Base-by-base conservation (phyloP, 2,329 filamentous ascomycete species). In the Neobulgaria alba region DNA sequence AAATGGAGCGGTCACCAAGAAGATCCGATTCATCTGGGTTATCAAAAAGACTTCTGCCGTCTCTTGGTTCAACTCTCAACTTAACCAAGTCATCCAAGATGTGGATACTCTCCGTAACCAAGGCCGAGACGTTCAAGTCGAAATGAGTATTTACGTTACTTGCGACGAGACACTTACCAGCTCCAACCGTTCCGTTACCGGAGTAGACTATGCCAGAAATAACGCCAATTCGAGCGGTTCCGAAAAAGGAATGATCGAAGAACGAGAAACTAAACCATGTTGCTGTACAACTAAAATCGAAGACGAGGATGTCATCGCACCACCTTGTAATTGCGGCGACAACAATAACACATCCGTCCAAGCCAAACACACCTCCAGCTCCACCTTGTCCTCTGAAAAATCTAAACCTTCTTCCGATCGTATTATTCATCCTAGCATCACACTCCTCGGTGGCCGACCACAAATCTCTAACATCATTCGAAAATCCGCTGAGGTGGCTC, bases 1-100 rank as follows among this genome's bases (percentile, higher is more conserved):
- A 26, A 7, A 7, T 12, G 23, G 23, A 7, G 23, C 23, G 7
- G 23, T 26, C 26, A 18, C 31, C 30, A 8, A 33, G 21, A 12
- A 37, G 33, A 36, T 40, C 30, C 67, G 68, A 1, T 75, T 76
- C 45, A 61, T 76, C 8, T 79, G 75, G 75, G 68, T 77, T 4
- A 66, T 79, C 39, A 77, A 73, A 52, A 67, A 67, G n/a, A 64
- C 63, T 3, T 62, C 63, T 1, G 69, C 75, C 34, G 54, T 76
- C 2, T 61, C 57, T 10, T 78, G 73, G 68, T 75, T 79, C 44
- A 59, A 65, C 2, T 51, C 59, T 3, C 67, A 77, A 49, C 60
- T 80, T 1, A 63, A 66, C 1, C 55, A 62, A 7, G 62, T 70
- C 2, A 51, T 65, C 10, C 50, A 58, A 2, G 67, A 73, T 33